A percentile compares a stretch with the other conserved stretches of the same genome.
Evolutionary conservation across 129 eudicot genomes (phyloP).

Genomic region (Escallonia rubra): DNA sequence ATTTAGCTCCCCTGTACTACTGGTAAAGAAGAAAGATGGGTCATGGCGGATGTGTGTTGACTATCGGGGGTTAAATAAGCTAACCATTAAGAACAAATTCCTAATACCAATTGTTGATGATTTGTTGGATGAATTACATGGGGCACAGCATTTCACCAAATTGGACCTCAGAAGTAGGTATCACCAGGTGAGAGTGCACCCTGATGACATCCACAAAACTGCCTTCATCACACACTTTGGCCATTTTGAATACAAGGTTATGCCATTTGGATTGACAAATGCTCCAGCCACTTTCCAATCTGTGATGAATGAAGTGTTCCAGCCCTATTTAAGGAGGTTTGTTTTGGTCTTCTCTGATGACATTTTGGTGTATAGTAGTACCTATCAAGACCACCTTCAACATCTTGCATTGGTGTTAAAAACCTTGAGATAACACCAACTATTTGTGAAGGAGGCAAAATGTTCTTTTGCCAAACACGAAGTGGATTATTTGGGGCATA

Average conservation of each 20-base stretch:
- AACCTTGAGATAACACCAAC: not conserved
- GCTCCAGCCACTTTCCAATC: not conserved
- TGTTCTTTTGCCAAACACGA: not conserved
- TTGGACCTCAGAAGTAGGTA: not conserved
- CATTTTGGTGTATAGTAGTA: not conserved
- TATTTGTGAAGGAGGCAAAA: not conserved
- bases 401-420: not conserved
- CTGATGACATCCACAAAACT: not conserved
- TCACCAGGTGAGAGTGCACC: not conserved
- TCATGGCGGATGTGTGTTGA: not conserved
- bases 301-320: not conserved
- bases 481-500: not conserved
- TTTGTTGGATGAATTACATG: not conserved
- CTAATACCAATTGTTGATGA: not conserved
- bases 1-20: too few relatives aligned
- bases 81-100: not conserved
- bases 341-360: not conserved
- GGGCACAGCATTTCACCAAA: not conserved
- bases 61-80: not conserved
- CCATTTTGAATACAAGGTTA: not conserved
- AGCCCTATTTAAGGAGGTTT: not conserved
- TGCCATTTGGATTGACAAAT: constrained; percentile 1
- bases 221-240: not conserved
- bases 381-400: not conserved
- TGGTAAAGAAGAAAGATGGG: not conserved